Base-by-base conservation (phyloP, 495 filamentous ascomycete genomes). In the Lindgomyces ingoldianus region DNA sequence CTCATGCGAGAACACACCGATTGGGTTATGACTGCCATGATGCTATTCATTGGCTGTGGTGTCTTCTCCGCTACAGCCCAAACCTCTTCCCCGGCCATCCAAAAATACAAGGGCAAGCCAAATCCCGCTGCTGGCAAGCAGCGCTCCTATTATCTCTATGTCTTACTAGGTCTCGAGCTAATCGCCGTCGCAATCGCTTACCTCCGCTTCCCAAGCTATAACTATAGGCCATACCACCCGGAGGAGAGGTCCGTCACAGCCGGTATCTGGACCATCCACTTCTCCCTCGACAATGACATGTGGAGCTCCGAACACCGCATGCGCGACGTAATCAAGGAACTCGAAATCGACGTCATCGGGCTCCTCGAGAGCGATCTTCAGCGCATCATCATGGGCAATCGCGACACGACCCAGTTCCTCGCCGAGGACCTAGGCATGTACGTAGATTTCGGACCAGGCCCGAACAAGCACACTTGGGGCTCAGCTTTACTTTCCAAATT, bases 401-500 rank as follows among this genome's bases (percentile, higher is more conserved):
- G 93, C 69, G 95, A 99, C 75, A 88, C 90, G 50, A 96, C 95
- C 14, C 94, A 98, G 75, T 93, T 90, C 76, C 83, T 99, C 33
- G 93, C 95, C 25, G 94, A 97, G 71, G 93, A 98, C 50, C 80
- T 99, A 26, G 95, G 93, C 54, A 98, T 98, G 93, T 99, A 97
- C 73, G 91, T 91, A 21, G 95, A 99, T 76, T 97, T 92, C 70
- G 95, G 95, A 30, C 95, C 95, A 33, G 94, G 95, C 4, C 95
- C 95, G 11, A 94, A 99, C 83, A 98, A 98, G 78, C 95, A 99
- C 79, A 99, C 95, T 0, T 99, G 95, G 95, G 95, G 95, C 55
- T 81, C 87, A 6, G 94, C 93, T 4, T 80, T 99, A 63, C 84
- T 99, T 1, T 96, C 91, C 70, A 97, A 97, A 74, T 98, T 98